phyloP scores from a whole-genome alignment of 768 basidiomycete species.

The Porphyrellus cyaneotinctus region DNA sequence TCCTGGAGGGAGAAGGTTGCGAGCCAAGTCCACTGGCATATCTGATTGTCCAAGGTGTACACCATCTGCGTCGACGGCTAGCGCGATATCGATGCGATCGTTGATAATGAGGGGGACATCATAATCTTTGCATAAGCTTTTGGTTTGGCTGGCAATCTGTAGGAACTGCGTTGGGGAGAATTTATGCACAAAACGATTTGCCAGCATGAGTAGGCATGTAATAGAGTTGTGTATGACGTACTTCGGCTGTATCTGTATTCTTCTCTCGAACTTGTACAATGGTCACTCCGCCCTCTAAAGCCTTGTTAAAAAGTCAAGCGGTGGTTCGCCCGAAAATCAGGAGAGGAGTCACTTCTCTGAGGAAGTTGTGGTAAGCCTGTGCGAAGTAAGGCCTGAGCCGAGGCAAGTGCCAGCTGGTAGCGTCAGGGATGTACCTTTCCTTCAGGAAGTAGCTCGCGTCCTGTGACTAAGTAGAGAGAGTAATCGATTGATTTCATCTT shows the following conservation, averaged over 20 bases:
- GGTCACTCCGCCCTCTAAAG: constrained; percentile 83
- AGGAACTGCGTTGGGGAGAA: constrained; percentile 53
- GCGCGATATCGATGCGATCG: constrained; percentile 82
- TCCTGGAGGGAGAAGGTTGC: constrained; percentile 60
- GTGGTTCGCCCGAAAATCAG: background rate
- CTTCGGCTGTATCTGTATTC: constrained; percentile 72
- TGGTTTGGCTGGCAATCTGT: constrained; percentile 63
- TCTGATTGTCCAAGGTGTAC: constrained; percentile 91
- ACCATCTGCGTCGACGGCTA: constrained; percentile 71
- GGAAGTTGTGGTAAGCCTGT: constrained; percentile 64
- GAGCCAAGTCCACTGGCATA: constrained; percentile 66
- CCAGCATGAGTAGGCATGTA: background rate
- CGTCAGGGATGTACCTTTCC: constrained; percentile 52
- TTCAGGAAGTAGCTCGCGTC: constrained; percentile 67
- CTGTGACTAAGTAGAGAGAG: constrained; percentile 85
- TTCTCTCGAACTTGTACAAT: constrained; percentile 91
- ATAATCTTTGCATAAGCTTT: constrained; percentile 70
- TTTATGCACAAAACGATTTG: background rate
- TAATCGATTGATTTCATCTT: constrained; percentile 43
- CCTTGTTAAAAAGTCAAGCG: constrained; percentile 37
- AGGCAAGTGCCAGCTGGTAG: background rate
- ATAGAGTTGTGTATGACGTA: constrained; percentile 31
- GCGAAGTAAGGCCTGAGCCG: constrained; percentile 3
- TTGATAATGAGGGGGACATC: constrained; percentile 83
- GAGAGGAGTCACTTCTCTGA: constrained; percentile 59